Conservation (phyloP, 2,329 filamentous ascomycete species). For the Ceratocystis colombiana region DNA sequence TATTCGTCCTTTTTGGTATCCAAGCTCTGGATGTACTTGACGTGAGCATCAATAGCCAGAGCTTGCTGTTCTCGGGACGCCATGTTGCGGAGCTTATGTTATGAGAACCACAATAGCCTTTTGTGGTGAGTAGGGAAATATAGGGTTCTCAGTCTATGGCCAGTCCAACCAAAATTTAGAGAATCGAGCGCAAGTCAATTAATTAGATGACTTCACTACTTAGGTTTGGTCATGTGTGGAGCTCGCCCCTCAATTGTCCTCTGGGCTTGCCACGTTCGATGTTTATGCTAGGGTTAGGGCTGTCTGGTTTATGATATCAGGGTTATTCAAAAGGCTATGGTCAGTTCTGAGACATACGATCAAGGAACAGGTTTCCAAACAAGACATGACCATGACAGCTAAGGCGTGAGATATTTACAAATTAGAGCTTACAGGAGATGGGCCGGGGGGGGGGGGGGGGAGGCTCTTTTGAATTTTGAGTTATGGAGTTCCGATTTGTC, state of each 20-base stretch:
- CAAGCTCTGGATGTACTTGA: slow-evolving; percentile 85
- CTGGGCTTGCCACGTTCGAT: not conserved
- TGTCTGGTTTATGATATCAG: no score
- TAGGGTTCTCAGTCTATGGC: no score
- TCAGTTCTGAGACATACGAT: not conserved
- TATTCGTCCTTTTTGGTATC: slow-evolving; percentile 89
- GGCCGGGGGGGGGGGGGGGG: no score
- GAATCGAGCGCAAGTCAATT: no score
- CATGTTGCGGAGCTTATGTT: not conserved
- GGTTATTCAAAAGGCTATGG: not conserved
- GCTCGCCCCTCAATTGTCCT: not conserved
- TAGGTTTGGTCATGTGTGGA: not conserved
- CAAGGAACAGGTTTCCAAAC: slow-evolving; percentile 4
- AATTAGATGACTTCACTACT: no score
- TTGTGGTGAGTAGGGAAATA: no score
- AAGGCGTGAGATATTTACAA: not conserved
- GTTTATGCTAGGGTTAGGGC: not conserved
- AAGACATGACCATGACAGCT: slow-evolving; percentile 2
- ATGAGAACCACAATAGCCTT: no score
- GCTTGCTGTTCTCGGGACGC: slow-evolving; percentile 34
- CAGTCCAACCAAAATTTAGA: no score
- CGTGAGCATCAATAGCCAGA: slow-evolving; percentile 54
- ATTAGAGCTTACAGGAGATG: not conserved
- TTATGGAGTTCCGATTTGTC: not conserved
- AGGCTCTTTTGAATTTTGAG: no score